These are phyloP conservation scores for Stephanodiscus triporus DNA, from an alignment of 108 stramenopile genomes.

Conservation along the genomic window DNA sequence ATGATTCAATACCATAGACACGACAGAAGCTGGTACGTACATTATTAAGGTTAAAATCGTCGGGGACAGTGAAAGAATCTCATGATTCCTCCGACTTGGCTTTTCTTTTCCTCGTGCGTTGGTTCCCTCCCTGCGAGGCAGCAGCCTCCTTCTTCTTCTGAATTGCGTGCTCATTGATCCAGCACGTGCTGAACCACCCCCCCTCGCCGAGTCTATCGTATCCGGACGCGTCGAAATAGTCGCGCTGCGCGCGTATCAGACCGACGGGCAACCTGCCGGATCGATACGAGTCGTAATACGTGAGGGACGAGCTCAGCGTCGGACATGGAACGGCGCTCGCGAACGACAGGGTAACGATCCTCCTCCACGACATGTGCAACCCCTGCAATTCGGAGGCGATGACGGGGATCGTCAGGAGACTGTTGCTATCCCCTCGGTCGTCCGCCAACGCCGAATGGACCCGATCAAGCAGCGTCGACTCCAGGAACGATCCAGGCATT, in stretches of 20 bases:
- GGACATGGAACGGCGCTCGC: conserved; percentile 86
- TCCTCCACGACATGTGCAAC: conserved; percentile 78
- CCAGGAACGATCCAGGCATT: conserved; percentile 91
- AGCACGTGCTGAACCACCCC: conserved; percentile 64
- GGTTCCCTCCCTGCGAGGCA: neutral
- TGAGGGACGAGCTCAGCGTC: conserved; percentile 83
- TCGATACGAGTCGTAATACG: conserved; percentile 92
- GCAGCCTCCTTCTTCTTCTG: conserved; percentile 16
- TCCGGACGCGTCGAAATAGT: conserved; percentile 97
- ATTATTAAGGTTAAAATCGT: no score
- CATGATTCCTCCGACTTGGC: neutral
- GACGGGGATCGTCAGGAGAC: conserved; percentile 82
- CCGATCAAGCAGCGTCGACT: conserved; percentile 78
- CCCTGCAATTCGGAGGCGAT: conserved; percentile 68
- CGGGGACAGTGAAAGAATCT: no score
- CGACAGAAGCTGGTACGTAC: no score
- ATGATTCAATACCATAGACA: no score
- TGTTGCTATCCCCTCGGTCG: conserved; percentile 59
- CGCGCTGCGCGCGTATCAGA: conserved; percentile 92
- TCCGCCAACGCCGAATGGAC: conserved; percentile 74
- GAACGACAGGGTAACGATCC: conserved; percentile 82
- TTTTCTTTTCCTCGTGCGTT: neutral
- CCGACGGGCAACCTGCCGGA: conserved; percentile 75
- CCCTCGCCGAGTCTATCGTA: conserved; percentile 71
- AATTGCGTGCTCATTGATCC: conserved; percentile 61